Percentiles rank a stretch among this genome's conserved stretches.
Conservation (phyloP, 352 stramenopile species). For the Pythium sukuiense region DNA sequence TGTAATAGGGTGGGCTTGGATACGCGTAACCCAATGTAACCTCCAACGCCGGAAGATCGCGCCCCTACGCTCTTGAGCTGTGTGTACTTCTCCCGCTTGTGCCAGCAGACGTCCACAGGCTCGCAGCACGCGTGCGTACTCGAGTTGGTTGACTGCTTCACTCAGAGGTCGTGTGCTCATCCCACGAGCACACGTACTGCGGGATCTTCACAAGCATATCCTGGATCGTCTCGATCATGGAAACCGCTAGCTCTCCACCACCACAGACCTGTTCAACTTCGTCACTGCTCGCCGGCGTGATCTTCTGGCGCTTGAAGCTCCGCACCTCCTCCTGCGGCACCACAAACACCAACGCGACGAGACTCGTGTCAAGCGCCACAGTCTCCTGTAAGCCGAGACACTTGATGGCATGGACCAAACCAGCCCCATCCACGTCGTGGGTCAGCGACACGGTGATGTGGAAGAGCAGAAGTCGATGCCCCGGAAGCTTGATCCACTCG, state of each 20-base stretch:
- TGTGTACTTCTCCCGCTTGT: slow-evolving; percentile 33
- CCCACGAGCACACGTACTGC: not conserved
- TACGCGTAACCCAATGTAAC: not conserved
- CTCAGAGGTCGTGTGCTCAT: too few species aligned
- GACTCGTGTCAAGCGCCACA: not conserved
- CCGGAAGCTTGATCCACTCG: not conserved
- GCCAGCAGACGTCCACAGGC: slow-evolving; percentile 42
- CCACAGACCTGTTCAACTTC: too few species aligned
- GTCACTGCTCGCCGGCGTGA: not conserved
- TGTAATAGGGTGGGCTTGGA: not conserved
- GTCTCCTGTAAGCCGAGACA: not conserved
- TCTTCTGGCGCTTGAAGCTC: not conserved
- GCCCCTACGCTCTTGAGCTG: slow-evolving; percentile 14
- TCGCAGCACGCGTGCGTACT: slow-evolving; percentile 64
- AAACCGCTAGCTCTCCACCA: not conserved
- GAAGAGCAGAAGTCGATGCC: not conserved
- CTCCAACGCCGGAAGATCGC: not conserved
- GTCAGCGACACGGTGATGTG: not conserved
- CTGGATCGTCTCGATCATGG: not conserved
- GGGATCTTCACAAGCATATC: not conserved
- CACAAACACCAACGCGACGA: not conserved
- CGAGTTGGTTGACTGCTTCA: slow-evolving; percentile 35
- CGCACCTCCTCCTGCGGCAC: not conserved
- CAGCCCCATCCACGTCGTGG: not conserved
- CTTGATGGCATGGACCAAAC: not conserved